Base-by-base conservation (phyloP, 2,329 filamentous ascomycete species). In the Coniochaeta sp. region DNA sequence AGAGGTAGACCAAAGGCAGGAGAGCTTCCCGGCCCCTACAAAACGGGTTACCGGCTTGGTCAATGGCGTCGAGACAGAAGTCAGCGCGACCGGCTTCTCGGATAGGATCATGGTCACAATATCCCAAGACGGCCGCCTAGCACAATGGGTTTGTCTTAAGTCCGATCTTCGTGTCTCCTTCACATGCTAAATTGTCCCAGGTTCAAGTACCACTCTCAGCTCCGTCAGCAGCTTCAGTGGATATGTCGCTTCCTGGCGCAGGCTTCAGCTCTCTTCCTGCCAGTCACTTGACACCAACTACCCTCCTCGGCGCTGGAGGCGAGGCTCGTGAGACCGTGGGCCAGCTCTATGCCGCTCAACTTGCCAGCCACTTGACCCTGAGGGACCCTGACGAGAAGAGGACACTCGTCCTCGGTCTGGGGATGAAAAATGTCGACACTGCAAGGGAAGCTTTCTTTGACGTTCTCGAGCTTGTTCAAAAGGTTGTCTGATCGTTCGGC, bases 71-170 rank as follows among this genome's bases (percentile, higher is more conserved):
- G 73, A 81, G 38, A 98, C 95, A 1, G 86, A 91, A 65, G 87
- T 90, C 36, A 87, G 85, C 43, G 81, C 82, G 12, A 79, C 92
- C 59, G 85, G 81, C 67, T 98, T 98, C 74, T 82, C 87, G 9
- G 95, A 98, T 81, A 96, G 91, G 74, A 91, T 99, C 67, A 77
- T 99, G 67, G 79, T 99, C 64, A 97, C 92, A 1, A 82, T 98
- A 62, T 90, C 90, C 0, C 95, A 98, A 76, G 84, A 88, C 63
- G 93, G 93, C 7, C 84, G 88, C 62, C 77, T 98, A 55, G 89
- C 90, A 22, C 95, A 98, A 80, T 99, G 95, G 95, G 92, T 97
- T 79, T 59, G 77, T 71, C 7, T 40, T 40, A 40, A 31, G 12
- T 52, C 24, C 22, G 47, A 52, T n/a, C 22, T n/a, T 52, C 47